Base-by-base conservation (phyloP, 805 yeast species). In the Saccharomycopsis synnaedendra region DNA sequence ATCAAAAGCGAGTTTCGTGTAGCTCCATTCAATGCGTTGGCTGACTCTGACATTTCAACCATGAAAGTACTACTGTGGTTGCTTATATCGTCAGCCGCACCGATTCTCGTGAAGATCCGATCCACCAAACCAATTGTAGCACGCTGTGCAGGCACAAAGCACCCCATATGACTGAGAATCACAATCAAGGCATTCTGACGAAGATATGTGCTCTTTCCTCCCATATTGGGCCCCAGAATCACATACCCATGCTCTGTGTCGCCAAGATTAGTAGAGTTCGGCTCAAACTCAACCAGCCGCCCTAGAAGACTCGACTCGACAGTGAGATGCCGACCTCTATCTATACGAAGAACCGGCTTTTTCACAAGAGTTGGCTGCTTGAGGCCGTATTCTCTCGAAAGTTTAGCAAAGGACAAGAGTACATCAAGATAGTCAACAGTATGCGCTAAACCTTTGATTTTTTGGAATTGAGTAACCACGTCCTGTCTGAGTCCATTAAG, bases 211-310 rank as follows among this genome's bases (percentile, higher is more conserved):
- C 88, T 81, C 58, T 84, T 84, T 5, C 93, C 93, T 5, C 90
- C 90, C 90, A 83, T 83, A 58, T 86, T 86, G 0, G 96, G 95
- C 0, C 96, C 96, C 0, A 95, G 82, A n/a, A 86, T 76, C 11
- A 86, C 69, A 68, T 85, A 73, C 2, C 74, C 58, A 4, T 63
- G 54, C 4, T 59, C 55, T 0, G 62, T 52, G 0, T n/a, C 6
- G 3, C 50, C 39, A 33, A 64, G 36, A 4, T 39, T n/a, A 50
- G 67, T 63, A 45, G 62, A 64, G 51, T 65, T 65, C 7, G 56
- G 51, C 4, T 59, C 58, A 50, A 65, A 66, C 44, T 59, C 62
- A 33, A 61, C 53, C 1, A 80, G 75, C 42, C 65, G 70, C 19
- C 19, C 19, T 19, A 19, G 19, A 47, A 85, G 65, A 1, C 86